Conservation (phyloP, 257 asterid species). For the Penstemon davidsonii region DNA sequence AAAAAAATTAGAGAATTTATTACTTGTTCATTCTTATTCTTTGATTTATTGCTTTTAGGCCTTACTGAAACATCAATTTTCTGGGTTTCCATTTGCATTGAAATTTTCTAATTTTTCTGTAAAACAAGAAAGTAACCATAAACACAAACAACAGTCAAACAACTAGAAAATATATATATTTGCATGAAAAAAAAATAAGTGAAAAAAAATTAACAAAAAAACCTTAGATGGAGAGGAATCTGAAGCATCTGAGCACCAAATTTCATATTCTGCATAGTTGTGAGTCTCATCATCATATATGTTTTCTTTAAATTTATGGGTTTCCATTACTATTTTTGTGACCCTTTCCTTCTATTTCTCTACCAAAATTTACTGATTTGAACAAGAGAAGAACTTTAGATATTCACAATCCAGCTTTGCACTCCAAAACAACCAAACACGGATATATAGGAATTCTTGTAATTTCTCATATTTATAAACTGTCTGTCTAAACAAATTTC, state of each 20-base stretch:
- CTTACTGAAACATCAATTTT: conserved; percentile 38
- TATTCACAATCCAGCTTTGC: too few relatives aligned
- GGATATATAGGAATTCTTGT: too few relatives aligned
- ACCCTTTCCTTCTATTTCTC: conserved; percentile 5
- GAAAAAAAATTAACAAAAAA: background rate
- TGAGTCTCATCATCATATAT: conserved; percentile 27
- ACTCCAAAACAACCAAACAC: too few relatives aligned
- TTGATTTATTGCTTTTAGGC: conserved; percentile 45
- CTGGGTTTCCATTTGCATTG: conserved; percentile 36
- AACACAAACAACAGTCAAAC: conserved; percentile 20
- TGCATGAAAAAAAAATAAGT: conserved; percentile 7
- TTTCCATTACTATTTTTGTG: conserved; percentile 25
- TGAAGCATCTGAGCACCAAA: background rate
- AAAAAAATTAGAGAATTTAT: conserved; percentile 16
- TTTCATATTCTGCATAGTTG: conserved; percentile 20
- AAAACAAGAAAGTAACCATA: conserved; percentile 8
- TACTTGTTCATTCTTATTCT: conserved; percentile 45
- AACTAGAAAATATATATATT: background rate
- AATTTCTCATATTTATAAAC: too few relatives aligned
- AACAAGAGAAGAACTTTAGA: background rate
- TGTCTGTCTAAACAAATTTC: too few relatives aligned
- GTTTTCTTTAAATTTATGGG: conserved; percentile 28
- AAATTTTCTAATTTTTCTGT: conserved; percentile 33
- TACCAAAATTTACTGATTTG: conserved; percentile 21
- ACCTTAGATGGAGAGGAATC: conserved; percentile 38